These are phyloP conservation scores for Sporothrix mexicana DNA, from an alignment of 2,329 filamentous ascomycete species.

Conservation along the genomic window DNA sequence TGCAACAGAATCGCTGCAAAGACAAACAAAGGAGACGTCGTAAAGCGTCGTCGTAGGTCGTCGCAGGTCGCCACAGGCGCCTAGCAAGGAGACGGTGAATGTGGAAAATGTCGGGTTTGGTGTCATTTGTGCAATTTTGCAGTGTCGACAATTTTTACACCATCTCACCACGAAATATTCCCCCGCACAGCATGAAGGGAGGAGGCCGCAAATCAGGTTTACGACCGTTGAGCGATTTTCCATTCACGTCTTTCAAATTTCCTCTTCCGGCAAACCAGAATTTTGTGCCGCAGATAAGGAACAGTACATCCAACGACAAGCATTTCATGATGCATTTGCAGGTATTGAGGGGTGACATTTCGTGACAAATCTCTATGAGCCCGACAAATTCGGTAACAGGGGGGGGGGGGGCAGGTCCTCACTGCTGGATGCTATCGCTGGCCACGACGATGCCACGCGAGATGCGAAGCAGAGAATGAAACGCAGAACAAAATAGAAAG, in stretches of 20 bases:
- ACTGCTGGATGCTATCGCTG: background rate
- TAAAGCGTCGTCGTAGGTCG: background rate
- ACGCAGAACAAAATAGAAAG: background rate
- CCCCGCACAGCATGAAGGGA: background rate
- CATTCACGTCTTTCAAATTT: too few relatives aligned
- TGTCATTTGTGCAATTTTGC: too few relatives aligned
- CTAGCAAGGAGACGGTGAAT: background rate
- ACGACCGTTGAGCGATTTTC: slow-evolving; percentile 16
- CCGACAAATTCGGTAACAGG: slow-evolving; percentile 19
- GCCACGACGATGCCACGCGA: background rate
- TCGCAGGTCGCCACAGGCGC: background rate
- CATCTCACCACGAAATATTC: slow-evolving; percentile 10
- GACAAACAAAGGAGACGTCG: background rate
- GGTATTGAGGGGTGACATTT: background rate
- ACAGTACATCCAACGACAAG: background rate
- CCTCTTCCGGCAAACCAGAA: background rate
- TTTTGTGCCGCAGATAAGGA: background rate
- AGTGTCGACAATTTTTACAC: background rate
- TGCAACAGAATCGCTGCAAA: background rate
- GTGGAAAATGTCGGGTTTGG: slow-evolving; percentile 9
- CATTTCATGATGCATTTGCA: background rate
- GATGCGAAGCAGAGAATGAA: background rate
- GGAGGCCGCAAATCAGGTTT: slow-evolving; percentile 9
- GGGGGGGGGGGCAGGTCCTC: background rate
- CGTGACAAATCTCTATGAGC: background rate